A percentile compares a stretch with the other conserved stretches of the same genome.
Evolutionary conservation across 371 early-diverging fungal species (phyloP).

Genomic region (Saksenaea vasiformis): DNA sequence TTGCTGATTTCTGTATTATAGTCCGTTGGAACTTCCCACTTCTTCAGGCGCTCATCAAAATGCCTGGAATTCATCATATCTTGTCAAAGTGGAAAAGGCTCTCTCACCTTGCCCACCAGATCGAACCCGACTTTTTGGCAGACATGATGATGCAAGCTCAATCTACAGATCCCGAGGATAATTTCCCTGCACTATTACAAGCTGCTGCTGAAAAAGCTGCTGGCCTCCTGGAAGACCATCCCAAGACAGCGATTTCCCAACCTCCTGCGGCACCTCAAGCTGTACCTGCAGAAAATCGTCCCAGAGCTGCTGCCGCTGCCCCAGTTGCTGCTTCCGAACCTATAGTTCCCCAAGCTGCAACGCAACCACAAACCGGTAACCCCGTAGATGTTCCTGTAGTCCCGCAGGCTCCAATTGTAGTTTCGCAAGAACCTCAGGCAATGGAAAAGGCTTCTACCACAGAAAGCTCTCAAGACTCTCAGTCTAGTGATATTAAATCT

Average conservation of each 20-base stretch:
- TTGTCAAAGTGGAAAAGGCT: neutral
- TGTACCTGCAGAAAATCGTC: neutral
- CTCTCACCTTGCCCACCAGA: neutral
- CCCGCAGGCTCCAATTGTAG: neutral
- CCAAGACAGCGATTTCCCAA: neutral
- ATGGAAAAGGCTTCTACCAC: neutral
- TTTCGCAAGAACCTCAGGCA: neutral
- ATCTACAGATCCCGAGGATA: neutral
- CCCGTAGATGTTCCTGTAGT: neutral
- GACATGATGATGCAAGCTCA: neutral
- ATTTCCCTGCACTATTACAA: neutral
- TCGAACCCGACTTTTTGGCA: neutral
- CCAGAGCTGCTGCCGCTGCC: neutral
- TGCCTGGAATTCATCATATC: neutral
- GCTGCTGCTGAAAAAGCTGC: neutral
- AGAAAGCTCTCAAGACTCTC: neutral
- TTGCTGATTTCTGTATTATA: neutral
- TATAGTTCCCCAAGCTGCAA: neutral
- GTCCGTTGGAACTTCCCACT: conserved; percentile 1
- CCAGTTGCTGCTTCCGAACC: neutral
- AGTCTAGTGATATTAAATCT: neutral
- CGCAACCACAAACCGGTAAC: neutral
- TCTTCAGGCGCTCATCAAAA: neutral
- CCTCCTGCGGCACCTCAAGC: neutral
- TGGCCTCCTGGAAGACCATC: neutral